Evolutionary conservation across 192 early-diverging fungal species (phyloP).

Genomic region (Rhizophagus sp.): DNA sequence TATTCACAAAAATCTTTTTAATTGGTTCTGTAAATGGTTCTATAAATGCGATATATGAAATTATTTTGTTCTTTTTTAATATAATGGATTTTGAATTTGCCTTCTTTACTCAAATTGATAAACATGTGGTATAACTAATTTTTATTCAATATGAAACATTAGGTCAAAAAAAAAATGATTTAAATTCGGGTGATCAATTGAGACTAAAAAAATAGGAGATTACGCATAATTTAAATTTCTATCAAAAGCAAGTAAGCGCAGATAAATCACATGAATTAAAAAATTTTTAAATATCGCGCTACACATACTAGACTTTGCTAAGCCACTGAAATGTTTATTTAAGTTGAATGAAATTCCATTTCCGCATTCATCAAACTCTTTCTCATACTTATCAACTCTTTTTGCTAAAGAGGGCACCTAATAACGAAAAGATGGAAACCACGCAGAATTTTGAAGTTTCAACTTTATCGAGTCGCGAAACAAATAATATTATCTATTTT

Average conservation of each 20-base stretch:
- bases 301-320: neutral
- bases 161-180: too few relatives aligned
- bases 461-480: neutral
- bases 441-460: neutral
- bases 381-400: neutral
- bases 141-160: too few relatives aligned
- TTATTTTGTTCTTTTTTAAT: too few relatives aligned
- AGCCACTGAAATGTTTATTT: neutral
- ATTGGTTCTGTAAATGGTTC: too few relatives aligned
- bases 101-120: too few relatives aligned
- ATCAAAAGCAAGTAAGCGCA: neutral
- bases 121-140: too few relatives aligned
- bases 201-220: too few relatives aligned
- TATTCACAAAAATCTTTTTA: too few relatives aligned
- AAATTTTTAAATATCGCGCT: neutral
- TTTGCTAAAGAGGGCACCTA: neutral
- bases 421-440: neutral
- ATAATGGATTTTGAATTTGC: too few relatives aligned
- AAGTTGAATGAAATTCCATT: neutral
- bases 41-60: too few relatives aligned
- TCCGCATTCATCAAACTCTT: neutral
- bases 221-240: neutral
- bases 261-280: neutral
- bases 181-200: too few relatives aligned
- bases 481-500: neutral